Base-by-base conservation (phyloP, 345 rosid genomes). In the Anacardium occidentale region DNA sequence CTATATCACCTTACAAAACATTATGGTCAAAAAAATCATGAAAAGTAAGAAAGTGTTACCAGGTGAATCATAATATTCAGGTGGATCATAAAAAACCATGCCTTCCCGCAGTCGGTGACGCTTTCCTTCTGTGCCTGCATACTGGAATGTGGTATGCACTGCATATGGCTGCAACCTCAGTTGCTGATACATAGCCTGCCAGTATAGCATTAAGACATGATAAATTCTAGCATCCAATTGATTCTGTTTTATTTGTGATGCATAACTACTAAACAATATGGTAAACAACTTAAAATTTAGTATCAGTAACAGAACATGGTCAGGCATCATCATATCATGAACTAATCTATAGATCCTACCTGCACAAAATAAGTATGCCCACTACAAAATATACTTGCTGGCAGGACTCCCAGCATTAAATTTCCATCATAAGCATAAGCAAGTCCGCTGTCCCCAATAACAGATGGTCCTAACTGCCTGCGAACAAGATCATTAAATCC, bases 361-460 rank as follows among this genome's bases (percentile, higher is more conserved):
- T 95, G 99, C 64, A 95, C 91, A 78, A 95, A 95, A 45, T 84
- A 95, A 44, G 98, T 95, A 72, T 95, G 99, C 29, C 99, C 99
- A 73, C 99, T 89, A 72, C 99, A 95, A 80, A 92, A 95, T 74
- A 92, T 89, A 78, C 97, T 92, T 48, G 92, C 97, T 1, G 99
- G 99, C 66, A 95, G 86, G 82, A 95, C 20, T 75, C 99, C 99
- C 71, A 95, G 84, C 87, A 92, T 91, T 74, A 95, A 90, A 82
- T 74, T 90, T 77, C 99, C 94, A 87, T 95, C 96, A 80, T 78
- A 95, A 76, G 99, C 94, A 73, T 92, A 92, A 34, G 80, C 87
- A 77, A 95, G 93, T 76, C 92, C 96, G 77, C 84, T 85, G 10
- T 86, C 90, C 48, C 83, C 93, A 72, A 86, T 89, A 71, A 91